Conservation (phyloP, 192 early-diverging fungal genomes). For the Geosiphon pyriformis region DNA sequence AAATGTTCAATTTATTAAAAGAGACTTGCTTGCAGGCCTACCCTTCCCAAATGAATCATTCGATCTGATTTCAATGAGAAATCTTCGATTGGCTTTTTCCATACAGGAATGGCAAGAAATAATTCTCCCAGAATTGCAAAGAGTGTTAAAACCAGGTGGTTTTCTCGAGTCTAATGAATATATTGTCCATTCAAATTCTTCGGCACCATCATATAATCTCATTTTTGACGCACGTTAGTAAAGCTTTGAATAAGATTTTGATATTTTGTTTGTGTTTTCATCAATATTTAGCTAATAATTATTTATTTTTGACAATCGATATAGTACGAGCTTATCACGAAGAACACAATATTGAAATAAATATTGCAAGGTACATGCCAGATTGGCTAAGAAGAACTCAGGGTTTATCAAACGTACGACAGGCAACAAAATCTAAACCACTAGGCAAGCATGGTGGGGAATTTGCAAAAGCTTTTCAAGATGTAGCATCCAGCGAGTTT, state of each 20-base stretch:
- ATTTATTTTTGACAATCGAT: too few species aligned
- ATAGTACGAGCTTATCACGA: not conserved
- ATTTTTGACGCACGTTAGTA: not conserved
- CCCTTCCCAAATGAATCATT: not conserved
- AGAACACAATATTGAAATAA: not conserved
- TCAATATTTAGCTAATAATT: too few species aligned
- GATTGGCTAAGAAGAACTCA: not conserved
- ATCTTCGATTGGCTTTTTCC: not conserved
- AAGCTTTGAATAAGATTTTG: too few species aligned
- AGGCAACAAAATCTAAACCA: not conserved
- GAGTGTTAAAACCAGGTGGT: not conserved
- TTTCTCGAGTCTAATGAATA: not conserved
- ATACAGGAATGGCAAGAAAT: not conserved
- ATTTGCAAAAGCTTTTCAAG: not conserved
- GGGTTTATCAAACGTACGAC: not conserved
- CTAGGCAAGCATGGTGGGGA: not conserved
- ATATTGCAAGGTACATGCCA: not conserved
- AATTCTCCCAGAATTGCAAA: not conserved
- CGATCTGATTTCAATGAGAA: not conserved
- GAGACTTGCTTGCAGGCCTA: slow-evolving; percentile 4
- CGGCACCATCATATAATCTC: not conserved
- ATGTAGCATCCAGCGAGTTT: not conserved
- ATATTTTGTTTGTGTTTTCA: too few species aligned
- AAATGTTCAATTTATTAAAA: slow-evolving; percentile 31
- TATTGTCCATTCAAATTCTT: not conserved